Evolutionary conservation across 257 asterid genomes (phyloP).

Genomic region (Euphrasia confusa): DNA sequence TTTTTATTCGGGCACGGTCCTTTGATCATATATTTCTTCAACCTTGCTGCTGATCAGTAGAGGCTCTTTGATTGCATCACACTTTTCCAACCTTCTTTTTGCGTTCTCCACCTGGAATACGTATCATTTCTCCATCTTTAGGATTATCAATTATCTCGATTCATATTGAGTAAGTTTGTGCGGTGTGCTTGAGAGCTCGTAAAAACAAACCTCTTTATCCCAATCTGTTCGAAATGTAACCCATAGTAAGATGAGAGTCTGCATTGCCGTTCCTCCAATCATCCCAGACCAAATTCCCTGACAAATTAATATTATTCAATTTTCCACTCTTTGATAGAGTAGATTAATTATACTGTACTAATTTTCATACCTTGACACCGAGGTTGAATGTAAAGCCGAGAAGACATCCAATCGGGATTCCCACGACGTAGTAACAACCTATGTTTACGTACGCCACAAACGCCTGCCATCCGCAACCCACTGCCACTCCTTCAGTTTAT

Average conservation of each 20-base stretch:
- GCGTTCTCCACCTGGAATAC: too few relatives aligned
- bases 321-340: too few relatives aligned
- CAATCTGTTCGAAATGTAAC: constrained; percentile 66
- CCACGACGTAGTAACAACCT: constrained; percentile 58
- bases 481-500: constrained; percentile 48
- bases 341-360: too few relatives aligned
- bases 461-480: constrained; percentile 71
- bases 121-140: too few relatives aligned
- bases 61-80: too few relatives aligned
- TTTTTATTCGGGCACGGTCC: too few relatives aligned
- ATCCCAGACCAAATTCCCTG: constrained; percentile 91
- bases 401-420: constrained; percentile 60
- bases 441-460: constrained; percentile 57
- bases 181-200: too few relatives aligned
- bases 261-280: constrained; percentile 89
- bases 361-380: constrained; percentile 43
- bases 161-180: too few relatives aligned
- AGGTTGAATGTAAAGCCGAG: constrained; percentile 50
- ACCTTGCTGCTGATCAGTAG: too few relatives aligned
- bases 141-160: too few relatives aligned
- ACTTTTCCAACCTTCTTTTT: too few relatives aligned
- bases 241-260: constrained; percentile 70
- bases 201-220: constrained; percentile 57
- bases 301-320: neutral
- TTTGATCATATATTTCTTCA: too few relatives aligned